phyloP scores from a whole-genome alignment of 176 grass and related monocot species.

The Oryza meyeriana region DNA sequence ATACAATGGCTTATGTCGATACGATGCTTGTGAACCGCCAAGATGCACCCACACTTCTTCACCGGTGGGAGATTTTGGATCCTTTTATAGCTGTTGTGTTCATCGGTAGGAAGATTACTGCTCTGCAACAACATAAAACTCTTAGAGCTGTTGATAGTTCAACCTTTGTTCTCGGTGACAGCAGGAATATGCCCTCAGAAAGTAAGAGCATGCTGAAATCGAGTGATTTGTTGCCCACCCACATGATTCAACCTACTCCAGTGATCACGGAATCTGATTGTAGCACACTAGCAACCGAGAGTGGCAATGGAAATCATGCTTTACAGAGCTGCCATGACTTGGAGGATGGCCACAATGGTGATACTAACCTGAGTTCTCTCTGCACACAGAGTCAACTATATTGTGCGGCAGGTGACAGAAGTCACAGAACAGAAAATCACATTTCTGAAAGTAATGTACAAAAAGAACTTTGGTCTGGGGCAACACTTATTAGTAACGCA shows the following conservation, averaged over 20 bases:
- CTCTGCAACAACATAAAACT: constrained; percentile 55
- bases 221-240: constrained; percentile 10
- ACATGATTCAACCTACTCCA: constrained; percentile 17
- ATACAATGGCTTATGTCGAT: constrained; percentile 60
- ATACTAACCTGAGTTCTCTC: constrained; percentile 25
- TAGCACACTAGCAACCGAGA: constrained; percentile 32
- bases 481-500: constrained; percentile 42
- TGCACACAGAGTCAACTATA: constrained; percentile 17
- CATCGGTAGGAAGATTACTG: constrained; percentile 77
- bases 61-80: constrained; percentile 85
- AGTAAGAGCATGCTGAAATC: constrained; percentile 37
- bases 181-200: constrained; percentile 25
- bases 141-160: constrained; percentile 69
- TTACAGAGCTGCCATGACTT: constrained; percentile 39
- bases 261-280: constrained; percentile 40
- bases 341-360: constrained; percentile 17
- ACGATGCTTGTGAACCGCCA: constrained; percentile 36
- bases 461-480: constrained; percentile 11
- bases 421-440: constrained; percentile 7
- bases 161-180: constrained; percentile 51
- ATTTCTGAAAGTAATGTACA: constrained; percentile 4
- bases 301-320: constrained; percentile 31
- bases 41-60: constrained; percentile 53
- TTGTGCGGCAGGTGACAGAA: constrained; percentile 14
- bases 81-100: constrained; percentile 84